Percentiles rank a stretch among this genome's conserved stretches.
phyloP scores from a whole-genome alignment of 495 filamentous ascomycete genomes.

The Talaromyces stipitatus region DNA sequence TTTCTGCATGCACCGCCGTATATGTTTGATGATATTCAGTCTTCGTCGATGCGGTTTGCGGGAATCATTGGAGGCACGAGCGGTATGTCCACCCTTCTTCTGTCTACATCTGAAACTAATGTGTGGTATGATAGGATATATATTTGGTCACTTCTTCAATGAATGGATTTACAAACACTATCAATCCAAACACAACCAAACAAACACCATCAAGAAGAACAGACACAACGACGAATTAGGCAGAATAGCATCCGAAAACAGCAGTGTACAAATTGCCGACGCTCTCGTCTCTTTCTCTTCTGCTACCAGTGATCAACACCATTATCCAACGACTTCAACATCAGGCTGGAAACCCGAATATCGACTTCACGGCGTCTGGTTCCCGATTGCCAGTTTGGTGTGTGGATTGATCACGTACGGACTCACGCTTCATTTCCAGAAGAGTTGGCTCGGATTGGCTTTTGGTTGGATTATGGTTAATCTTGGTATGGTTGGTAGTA shows the following conservation, averaged over 20 bases:
- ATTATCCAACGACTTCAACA: neutral
- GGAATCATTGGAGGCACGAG: conserved; percentile 26
- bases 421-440: conserved; percentile 24
- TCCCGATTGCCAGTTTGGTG: conserved; percentile 23
- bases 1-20: conserved; percentile 32
- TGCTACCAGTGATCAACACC: neutral
- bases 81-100: conserved; percentile 13
- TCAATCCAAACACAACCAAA: conserved; percentile 4
- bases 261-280: neutral
- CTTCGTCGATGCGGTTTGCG: conserved; percentile 32
- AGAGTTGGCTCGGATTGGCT: conserved; percentile 32
- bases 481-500: conserved; percentile 27
- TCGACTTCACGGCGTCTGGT: conserved; percentile 31
- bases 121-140: conserved; percentile 14
- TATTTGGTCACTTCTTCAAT: conserved; percentile 29
- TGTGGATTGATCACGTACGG: conserved; percentile 28
- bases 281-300: neutral
- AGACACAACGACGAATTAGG: neutral
- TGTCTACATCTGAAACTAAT: neutral
- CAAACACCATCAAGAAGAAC: neutral
- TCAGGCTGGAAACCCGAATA: conserved; percentile 23
- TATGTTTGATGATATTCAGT: conserved; percentile 26
- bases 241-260: neutral
- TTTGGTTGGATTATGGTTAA: conserved; percentile 36
- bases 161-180: conserved; percentile 25